Conservation (phyloP, 805 yeast genomes). For the Candida railenensis region DNA sequence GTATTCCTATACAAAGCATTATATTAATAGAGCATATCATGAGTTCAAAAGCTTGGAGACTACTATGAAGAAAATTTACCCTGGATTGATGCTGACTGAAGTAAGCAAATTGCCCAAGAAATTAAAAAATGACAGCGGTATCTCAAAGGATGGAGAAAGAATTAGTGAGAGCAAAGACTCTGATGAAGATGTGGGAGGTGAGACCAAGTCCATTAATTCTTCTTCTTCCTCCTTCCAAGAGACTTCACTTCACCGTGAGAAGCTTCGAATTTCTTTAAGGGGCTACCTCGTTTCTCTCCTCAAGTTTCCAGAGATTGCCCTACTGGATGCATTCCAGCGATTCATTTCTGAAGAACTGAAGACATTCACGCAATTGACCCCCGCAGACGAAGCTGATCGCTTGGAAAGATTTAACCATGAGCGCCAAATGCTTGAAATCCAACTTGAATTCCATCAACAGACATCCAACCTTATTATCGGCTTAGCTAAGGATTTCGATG, state of each 20-base stretch:
- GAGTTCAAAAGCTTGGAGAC: slow-evolving; percentile 64
- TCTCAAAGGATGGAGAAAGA: background rate
- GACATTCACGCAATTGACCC: slow-evolving; percentile 32
- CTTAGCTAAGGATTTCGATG: slow-evolving; percentile 56
- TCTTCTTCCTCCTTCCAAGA: background rate
- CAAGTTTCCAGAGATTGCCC: slow-evolving; percentile 53
- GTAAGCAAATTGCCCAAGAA: slow-evolving; percentile 60
- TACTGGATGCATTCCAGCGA: slow-evolving; percentile 47
- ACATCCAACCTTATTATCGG: slow-evolving; percentile 56
- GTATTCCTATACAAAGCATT: slow-evolving; percentile 29
- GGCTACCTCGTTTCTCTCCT: slow-evolving; percentile 62
- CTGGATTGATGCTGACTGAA: slow-evolving; percentile 57
- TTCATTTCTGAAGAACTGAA: slow-evolving; percentile 47
- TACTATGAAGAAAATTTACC: slow-evolving; percentile 53
- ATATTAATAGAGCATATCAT: slow-evolving; percentile 60
- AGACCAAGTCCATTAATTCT: background rate
- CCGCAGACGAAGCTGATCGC: slow-evolving; percentile 54
- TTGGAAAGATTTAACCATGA: slow-evolving; percentile 62
- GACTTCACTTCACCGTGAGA: slow-evolving; percentile 60
- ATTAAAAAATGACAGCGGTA: slow-evolving; percentile 38
- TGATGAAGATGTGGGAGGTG: background rate
- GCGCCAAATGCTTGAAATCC: slow-evolving; percentile 52
- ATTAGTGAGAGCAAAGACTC: background rate
- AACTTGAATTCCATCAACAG: slow-evolving; percentile 69
- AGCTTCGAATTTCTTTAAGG: slow-evolving; percentile 71